A percentile compares a stretch with the other conserved stretches of the same genome.
Conservation (phyloP, 73 alveolate species). For the Paraurostyla sp. region DNA sequence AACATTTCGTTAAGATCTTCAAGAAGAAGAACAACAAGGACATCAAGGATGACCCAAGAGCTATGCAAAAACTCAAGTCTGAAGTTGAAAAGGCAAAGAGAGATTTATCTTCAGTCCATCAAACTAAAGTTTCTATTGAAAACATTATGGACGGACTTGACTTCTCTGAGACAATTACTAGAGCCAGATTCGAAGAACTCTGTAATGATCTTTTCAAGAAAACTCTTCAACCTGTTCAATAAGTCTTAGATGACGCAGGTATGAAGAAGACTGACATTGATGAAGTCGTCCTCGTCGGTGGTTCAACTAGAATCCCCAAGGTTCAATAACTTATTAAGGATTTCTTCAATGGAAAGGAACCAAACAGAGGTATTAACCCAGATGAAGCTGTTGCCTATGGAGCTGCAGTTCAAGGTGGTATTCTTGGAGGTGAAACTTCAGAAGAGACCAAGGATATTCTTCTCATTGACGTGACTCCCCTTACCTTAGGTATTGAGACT, state of each 20-base stretch:
- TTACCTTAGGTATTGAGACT: constrained; percentile 99
- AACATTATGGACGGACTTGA: constrained; percentile 97
- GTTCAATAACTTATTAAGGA: constrained; percentile 96
- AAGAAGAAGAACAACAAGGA: constrained; percentile 94
- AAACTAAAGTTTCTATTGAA: constrained; percentile 95
- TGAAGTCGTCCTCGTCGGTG: constrained; percentile 98
- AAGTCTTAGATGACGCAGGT: constrained; percentile 96
- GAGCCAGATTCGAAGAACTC: constrained; percentile 98
- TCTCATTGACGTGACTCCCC: constrained; percentile 97
- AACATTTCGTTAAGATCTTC: constrained; percentile 93
- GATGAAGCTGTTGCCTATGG: constrained; percentile 99
- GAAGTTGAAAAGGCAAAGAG: constrained; percentile 99
- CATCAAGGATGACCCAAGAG: constrained; percentile 89
- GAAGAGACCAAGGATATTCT: constrained; percentile 93
- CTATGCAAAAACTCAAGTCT: constrained; percentile 95
- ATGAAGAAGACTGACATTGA: constrained; percentile 89
- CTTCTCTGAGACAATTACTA: constrained; percentile 95
- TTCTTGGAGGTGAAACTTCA: constrained; percentile 96
- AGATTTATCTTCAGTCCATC: constrained; percentile 95
- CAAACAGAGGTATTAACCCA: constrained; percentile 98
- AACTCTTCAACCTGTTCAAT: constrained; percentile 96
- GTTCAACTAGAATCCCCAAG: constrained; percentile 99
- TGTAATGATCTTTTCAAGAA: constrained; percentile 94
- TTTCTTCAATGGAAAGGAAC: constrained; percentile 98
- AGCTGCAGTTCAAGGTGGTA: constrained; percentile 99